Percentiles rank a stretch among this genome's conserved stretches.
phyloP scores from a whole-genome alignment of 768 basidiomycete species.

The Chalciporus sphaerocephalus region DNA sequence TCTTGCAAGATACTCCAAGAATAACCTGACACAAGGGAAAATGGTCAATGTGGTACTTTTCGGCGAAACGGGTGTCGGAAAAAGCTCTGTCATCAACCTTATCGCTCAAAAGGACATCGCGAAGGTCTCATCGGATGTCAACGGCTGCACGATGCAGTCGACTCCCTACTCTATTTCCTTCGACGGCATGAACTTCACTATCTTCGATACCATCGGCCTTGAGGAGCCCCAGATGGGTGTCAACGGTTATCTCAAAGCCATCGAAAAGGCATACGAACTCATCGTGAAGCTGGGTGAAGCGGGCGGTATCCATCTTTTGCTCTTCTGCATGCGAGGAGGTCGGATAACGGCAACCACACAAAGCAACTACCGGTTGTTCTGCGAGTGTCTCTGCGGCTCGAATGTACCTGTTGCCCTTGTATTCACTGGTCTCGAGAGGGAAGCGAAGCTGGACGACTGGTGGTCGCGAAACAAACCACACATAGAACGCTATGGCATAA shows the following conservation, averaged over 20 bases:
- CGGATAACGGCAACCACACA: conserved; percentile 34
- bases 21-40: no score
- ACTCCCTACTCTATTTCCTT: conserved; percentile 27
- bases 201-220: conserved; percentile 37
- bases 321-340: conserved; percentile 40
- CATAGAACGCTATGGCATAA: conserved; percentile 24
- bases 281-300: conserved; percentile 25
- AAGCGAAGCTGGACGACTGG: conserved; percentile 32
- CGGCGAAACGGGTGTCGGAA: conserved; percentile 38
- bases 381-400: conserved; percentile 36
- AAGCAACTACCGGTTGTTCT: conserved; percentile 39
- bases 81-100: conserved; percentile 31
- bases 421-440: conserved; percentile 40
- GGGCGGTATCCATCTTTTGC: conserved; percentile 40
- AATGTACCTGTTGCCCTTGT: conserved; percentile 37
- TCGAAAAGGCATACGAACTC: conserved; percentile 31
- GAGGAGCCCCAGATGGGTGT: conserved; percentile 30
- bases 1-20: no score
- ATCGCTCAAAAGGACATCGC: conserved; percentile 24
- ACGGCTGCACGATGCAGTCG: conserved; percentile 35
- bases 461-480: conserved; percentile 27
- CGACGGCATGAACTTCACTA: conserved; percentile 12
- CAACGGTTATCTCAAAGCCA: conserved; percentile 24
- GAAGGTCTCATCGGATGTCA: conserved; percentile 24
- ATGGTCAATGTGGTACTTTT: conserved; percentile 38